phyloP scores from a whole-genome alignment of 495 filamentous ascomycete species.

The Aspergillus haitiensis region DNA sequence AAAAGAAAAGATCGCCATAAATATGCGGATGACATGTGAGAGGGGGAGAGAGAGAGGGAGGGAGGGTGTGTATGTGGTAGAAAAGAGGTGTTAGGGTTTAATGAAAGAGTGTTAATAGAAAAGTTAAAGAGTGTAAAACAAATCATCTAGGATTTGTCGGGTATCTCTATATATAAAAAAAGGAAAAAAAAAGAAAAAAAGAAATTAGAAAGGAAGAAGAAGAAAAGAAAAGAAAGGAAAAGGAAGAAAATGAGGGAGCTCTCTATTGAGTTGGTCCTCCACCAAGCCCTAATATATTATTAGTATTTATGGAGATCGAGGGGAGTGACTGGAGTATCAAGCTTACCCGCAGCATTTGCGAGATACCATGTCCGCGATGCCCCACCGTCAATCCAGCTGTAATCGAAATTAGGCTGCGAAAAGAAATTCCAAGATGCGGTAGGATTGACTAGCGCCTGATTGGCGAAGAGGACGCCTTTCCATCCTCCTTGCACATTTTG shows the following conservation, averaged over 20 bases:
- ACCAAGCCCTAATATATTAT: slow-evolving; percentile 8
- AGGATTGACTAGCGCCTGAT: slow-evolving; percentile 78
- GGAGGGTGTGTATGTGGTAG: too few relatives aligned
- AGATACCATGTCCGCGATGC: slow-evolving; percentile 89
- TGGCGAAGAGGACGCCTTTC: slow-evolving; percentile 82
- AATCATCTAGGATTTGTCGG: too few relatives aligned
- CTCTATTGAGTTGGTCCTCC: slow-evolving; percentile 4
- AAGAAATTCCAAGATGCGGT: slow-evolving; percentile 73
- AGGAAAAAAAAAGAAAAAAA: neutral
- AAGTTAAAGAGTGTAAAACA: too few relatives aligned
- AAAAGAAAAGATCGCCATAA: too few relatives aligned
- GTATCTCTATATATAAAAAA: neutral
- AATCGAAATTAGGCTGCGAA: slow-evolving; percentile 60
- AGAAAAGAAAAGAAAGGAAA: slow-evolving; percentile 1
- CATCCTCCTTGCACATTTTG: slow-evolving; percentile 69
- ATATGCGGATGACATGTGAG: too few relatives aligned
- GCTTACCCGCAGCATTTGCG: slow-evolving; percentile 68
- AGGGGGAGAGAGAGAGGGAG: too few relatives aligned
- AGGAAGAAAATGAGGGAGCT: neutral
- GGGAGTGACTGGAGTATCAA: neutral
- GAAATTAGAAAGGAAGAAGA: neutral
- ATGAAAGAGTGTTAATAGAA: too few relatives aligned
- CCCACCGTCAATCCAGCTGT: slow-evolving; percentile 79
- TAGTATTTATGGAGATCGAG: neutral
- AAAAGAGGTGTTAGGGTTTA: too few relatives aligned